These are phyloP conservation scores for Epichloe amarillans DNA, from an alignment of 2,329 filamentous ascomycete species.

Conservation along the genomic window DNA sequence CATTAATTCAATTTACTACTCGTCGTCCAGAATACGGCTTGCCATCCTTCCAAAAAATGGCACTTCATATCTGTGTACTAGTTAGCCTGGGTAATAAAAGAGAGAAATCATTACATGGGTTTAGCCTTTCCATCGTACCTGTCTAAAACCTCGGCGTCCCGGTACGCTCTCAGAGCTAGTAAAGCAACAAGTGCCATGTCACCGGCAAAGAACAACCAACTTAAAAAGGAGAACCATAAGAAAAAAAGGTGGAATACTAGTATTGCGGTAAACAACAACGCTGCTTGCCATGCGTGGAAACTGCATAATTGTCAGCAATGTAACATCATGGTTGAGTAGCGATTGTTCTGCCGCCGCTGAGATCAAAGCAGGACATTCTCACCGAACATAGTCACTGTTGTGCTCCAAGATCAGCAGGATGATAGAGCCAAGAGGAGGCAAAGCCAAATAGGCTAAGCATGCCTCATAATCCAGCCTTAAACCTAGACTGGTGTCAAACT, in stretches of 20 bases:
- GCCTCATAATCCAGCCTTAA: slow-evolving; percentile 83
- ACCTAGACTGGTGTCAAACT: slow-evolving; percentile 85
- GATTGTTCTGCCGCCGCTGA: not conserved
- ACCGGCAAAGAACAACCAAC: slow-evolving; percentile 66
- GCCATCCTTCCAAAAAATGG: slow-evolving; percentile 78
- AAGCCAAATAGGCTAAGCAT: slow-evolving; percentile 69
- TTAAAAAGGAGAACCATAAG: slow-evolving; percentile 70
- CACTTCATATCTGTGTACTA: slow-evolving; percentile 55
- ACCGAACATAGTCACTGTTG: slow-evolving; percentile 95
- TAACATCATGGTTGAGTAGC: not conserved
- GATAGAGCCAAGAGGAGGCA: slow-evolving; percentile 78
- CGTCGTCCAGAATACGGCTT: slow-evolving; percentile 82
- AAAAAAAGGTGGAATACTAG: slow-evolving; percentile 75
- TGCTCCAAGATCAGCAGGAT: slow-evolving; percentile 75
- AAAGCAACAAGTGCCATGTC: slow-evolving; percentile 68
- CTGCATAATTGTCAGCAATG: slow-evolving; percentile 28
- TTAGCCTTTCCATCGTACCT: slow-evolving; percentile 28
- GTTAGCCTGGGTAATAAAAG: not conserved
- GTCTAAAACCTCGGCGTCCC: slow-evolving; percentile 59
- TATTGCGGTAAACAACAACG: slow-evolving; percentile 62
- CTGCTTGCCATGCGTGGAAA: slow-evolving; percentile 94
- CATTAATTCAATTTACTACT: slow-evolving; percentile 24
- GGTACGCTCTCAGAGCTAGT: slow-evolving; percentile 67
- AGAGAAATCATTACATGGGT: not conserved
- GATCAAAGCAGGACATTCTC: slow-evolving; percentile 14